A percentile compares a stretch with the other conserved stretches of the same genome.
These are phyloP conservation scores for Fimicolochytrium jonesii DNA, from an alignment of 192 early-diverging fungal genomes.

Conservation along the genomic window DNA sequence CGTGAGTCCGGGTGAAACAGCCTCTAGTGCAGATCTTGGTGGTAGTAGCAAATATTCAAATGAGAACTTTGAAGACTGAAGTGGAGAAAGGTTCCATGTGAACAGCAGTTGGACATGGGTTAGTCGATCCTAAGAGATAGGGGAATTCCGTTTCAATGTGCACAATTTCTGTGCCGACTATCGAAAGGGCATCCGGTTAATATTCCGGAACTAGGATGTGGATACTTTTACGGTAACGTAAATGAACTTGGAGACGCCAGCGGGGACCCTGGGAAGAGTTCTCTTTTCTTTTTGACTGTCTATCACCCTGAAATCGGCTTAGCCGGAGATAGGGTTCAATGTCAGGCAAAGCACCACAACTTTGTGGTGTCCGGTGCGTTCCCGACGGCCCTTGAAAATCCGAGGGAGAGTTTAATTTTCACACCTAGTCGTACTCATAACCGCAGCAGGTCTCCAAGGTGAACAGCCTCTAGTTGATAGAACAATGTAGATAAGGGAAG, in stretches of 20 bases:
- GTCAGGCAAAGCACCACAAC: too few species aligned
- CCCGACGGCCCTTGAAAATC: conserved; percentile 68
- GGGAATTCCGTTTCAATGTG: conserved; percentile 48
- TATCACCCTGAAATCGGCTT: too few species aligned
- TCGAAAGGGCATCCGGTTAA: conserved; percentile 79
- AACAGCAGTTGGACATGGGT: conserved; percentile 70
- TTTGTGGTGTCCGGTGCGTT: conserved; percentile 60
- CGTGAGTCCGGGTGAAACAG: conserved; percentile 60
- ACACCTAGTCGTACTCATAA: conserved; percentile 71
- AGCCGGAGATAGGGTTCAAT: too few species aligned
- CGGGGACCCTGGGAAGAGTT: conserved; percentile 58
- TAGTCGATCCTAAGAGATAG: conserved; percentile 74
- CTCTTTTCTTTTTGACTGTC: too few species aligned
- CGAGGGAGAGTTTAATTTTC: conserved; percentile 59
- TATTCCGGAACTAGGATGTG: conserved; percentile 71
- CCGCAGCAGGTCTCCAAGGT: conserved; percentile 76
- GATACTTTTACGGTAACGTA: conserved; percentile 63
- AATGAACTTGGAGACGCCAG: conserved; percentile 67
- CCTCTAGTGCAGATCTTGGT: conserved; percentile 64
- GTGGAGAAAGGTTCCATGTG: conserved; percentile 75
- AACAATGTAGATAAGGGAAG: conserved; percentile 82
- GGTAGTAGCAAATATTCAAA: conserved; percentile 80
- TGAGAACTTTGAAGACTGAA: conserved; percentile 82
- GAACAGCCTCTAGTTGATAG: conserved; percentile 81
- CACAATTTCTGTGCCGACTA: conserved; percentile 42